Percentiles rank a stretch among this genome's conserved stretches.
phyloP scores from a whole-genome alignment of 2,329 filamentous ascomycete genomes.

The Trichoderma arundinaceum region DNA sequence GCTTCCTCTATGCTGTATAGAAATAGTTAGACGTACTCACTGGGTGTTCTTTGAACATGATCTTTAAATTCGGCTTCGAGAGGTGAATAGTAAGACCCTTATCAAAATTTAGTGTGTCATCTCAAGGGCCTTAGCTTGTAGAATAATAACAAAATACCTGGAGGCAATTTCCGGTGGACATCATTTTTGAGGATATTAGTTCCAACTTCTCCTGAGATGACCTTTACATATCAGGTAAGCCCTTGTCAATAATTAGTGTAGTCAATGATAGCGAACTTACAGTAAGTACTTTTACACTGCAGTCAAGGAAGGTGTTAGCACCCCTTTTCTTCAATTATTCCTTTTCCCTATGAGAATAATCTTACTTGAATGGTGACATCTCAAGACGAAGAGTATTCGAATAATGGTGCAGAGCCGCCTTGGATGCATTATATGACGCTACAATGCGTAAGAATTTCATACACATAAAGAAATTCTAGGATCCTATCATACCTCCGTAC shows the following conservation, averaged over 20 bases:
- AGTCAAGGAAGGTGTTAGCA: not conserved
- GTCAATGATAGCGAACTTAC: not conserved
- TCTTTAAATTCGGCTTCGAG: slow-evolving; percentile 2
- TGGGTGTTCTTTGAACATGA: slow-evolving; percentile 12
- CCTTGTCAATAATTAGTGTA: not conserved
- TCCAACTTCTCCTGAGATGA: slow-evolving; percentile 32
- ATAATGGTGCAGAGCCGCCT: slow-evolving; percentile 37
- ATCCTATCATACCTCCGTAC: slow-evolving; percentile 30
- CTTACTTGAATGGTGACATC: slow-evolving; percentile 37
- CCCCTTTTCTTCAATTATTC: not conserved
- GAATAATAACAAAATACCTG: not conserved
- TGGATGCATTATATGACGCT: slow-evolving; percentile 36
- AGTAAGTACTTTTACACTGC: slow-evolving; percentile 13
- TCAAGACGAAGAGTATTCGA: slow-evolving; percentile 36
- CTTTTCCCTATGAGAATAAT: not conserved
- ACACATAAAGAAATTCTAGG: not conserved
- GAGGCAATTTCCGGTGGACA: slow-evolving; percentile 2
- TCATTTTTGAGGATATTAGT: slow-evolving; percentile 30
- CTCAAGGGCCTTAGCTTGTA: not conserved
- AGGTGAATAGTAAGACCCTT: slow-evolving; percentile 16
- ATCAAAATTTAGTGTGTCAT: not conserved
- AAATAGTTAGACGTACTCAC: not conserved
- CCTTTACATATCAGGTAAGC: not conserved
- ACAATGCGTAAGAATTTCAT: not conserved
- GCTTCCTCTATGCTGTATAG: not conserved